Base-by-base conservation (phyloP, 805 yeast genomes). In the Candida maris region DNA sequence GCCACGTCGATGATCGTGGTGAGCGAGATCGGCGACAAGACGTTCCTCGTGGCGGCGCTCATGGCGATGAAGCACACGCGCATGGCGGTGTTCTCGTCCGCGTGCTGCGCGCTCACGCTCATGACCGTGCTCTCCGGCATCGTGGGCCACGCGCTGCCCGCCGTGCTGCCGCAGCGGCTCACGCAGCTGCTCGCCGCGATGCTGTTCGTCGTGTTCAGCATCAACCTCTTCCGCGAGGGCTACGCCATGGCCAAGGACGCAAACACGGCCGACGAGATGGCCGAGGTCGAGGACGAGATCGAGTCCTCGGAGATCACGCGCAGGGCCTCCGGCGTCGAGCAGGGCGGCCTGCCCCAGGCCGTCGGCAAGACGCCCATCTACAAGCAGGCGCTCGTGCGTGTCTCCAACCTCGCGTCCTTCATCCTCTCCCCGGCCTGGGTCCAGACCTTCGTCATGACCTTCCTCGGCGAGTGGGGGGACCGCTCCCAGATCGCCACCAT, bases 401-500 rank as follows among this genome's bases (percentile, higher is more conserved):
- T 81, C 13, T 59, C 67, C 27, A 71, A 79, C 48, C 67, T 84
- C 34, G 77, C 81, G 3, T 61, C 78, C 3, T 75, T 78, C 38
- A 63, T 87, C 4, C 67, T 91, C 38, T 83, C 95, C 3, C 97
- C 98, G 3, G 65, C 80, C 7, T 93, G 95, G 89, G 81, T 88
- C 47, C 96, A 91, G 67, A 91, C 91, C 4, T 93, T 93, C 56
- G 78, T 79, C 36, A 91, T 93, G 97, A 86, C 96, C 4, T 93
- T 93, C 60, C 67, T 93, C 33, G 98, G 97, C 42, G 99, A 93
- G 66, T 88, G 97, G 95, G 99, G 99, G 34, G 99, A 93, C 62
- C 79, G 98, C 54, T 88, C 97, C 9, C 99, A 93, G 66, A 87
- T 93, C 38, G 96, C 97, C 29, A 93, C 97, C 22, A 88, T 93